These are phyloP conservation scores for Lichenothelia convexa DNA, from an alignment of 495 filamentous ascomycete genomes.

Conservation along the genomic window DNA sequence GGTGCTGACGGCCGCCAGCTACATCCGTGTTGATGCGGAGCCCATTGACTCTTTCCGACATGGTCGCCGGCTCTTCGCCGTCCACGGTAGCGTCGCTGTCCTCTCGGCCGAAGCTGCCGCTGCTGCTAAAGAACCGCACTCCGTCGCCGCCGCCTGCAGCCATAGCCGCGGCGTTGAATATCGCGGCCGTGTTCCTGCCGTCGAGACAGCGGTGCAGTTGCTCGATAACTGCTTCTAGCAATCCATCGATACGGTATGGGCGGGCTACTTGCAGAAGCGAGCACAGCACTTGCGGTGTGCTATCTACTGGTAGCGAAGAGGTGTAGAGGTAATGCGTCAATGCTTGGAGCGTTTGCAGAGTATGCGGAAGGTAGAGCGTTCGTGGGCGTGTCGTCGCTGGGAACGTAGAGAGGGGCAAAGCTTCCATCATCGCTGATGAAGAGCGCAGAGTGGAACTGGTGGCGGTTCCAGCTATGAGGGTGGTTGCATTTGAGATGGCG, in stretches of 20 bases:
- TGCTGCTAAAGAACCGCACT: conserved; percentile 14
- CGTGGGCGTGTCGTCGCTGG: conserved; percentile 55
- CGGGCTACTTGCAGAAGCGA: conserved; percentile 84
- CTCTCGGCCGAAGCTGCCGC: not conserved
- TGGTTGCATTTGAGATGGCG: conserved; percentile 29
- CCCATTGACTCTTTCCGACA: conserved; percentile 7
- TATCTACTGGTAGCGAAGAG: conserved; percentile 57
- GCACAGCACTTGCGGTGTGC: conserved; percentile 84
- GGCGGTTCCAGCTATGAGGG: conserved; percentile 19
- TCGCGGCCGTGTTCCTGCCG: conserved; percentile 80
- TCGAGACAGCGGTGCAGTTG: conserved; percentile 82
- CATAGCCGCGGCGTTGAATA: conserved; percentile 98
- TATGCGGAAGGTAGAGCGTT: conserved; percentile 85
- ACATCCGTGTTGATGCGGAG: conserved; percentile 23
- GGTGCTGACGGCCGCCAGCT: conserved; percentile 6
- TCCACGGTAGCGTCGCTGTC: conserved; percentile 10
- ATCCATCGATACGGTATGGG: conserved; percentile 79
- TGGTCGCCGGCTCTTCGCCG: conserved; percentile 1
- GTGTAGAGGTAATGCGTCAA: conserved; percentile 89
- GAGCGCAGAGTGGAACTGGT: conserved; percentile 28
- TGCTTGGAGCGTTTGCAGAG: conserved; percentile 66
- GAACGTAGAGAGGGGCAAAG: no score
- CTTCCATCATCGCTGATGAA: no score
- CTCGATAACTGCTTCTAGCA: conserved; percentile 80
- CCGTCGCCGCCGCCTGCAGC: conserved; percentile 81